Evolutionary conservation across 176 grass and related monocot genomes (phyloP), one percentile per base, ranked within the genome.

Genomic region (Canna indica): DNA sequence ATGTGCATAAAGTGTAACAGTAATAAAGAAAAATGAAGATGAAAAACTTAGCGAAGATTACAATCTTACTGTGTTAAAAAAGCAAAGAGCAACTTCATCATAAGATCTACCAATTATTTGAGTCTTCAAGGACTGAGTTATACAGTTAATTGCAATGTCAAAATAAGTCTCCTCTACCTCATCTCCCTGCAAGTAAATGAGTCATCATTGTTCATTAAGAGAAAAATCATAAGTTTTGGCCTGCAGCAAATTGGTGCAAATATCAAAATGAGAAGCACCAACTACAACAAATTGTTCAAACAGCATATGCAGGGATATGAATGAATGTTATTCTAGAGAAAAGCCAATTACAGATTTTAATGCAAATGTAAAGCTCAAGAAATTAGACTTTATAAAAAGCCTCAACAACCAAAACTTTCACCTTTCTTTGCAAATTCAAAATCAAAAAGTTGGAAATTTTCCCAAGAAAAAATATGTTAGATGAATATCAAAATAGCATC

Each of bases 11-110:
- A 36, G 33, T 22, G 50, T 54, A n/a, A 54, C 17, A 8, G 20
- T 54, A n/a, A 20, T 12, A 68, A 68, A 28, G 24, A 68, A 68
- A 38, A 26, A 45, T 12, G 28, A 32, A 26, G 6, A 67, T 5
- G 4, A 67, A 47, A 36, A 77, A 67, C 29, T n/a, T 47, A 72
- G 61, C 41, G 35, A 65, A 24, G 10, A 30, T 60, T 22, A 59
- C 25, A 13, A 46, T 30, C 88, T 78, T 91, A 96, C 92, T 36
- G 86, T 91, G 78, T 96, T 91, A 64, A 91, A 96, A 79, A 96
- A 96, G 65, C 88, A 86, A 77, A 96, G 82, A 64, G 92, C 76
- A 67, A 96, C 78, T 91, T 96, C 88, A 81, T 96, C 92, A 11
- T 85, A 80, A 24, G 86, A 91, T 85, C 86, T 91, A 47, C 83